Evolutionary conservation across 768 basidiomycete species (phyloP), one percentile per base, ranked within the genome.

Genomic region (Lentinula aciculospora): DNA sequence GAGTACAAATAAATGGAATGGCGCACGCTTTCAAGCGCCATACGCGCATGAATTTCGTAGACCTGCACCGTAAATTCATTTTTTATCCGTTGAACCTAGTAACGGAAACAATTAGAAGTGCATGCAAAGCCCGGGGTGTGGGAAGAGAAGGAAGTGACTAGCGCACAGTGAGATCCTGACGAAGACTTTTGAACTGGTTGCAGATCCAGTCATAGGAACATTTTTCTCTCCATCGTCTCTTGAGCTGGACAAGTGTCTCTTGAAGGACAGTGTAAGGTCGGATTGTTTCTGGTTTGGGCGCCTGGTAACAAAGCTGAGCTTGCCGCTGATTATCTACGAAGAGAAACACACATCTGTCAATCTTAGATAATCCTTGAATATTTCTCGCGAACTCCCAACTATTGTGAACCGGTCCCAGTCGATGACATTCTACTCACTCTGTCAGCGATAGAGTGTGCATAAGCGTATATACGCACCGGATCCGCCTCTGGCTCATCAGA

Each of bases 341-440:
- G 19, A 40, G 31, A 59, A 25, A 66, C 81, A 60, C 63, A 94
- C 94, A 63, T 91, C 88, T 46, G 97, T 99, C 57, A 99, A 74
- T 44, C 97, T 85, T 17, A 99, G 76, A 71, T 98, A 99, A 60
- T 95, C 91, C 76, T 98, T 99, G 79, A 98, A 98, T 25, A 97
- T 74, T 63, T 89, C 89, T 65, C 80, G 79, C 54, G 82, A 94
- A 40, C 89, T 95, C 50, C 97, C 97, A 57, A 96, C 93, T 65
- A 99, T 98, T 6, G 95, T 98, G 71, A 86, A 81, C 58, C 85
- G 85, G 74, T 99, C 97, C 97, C 97, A 99, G 68, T 95, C 88
- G 54, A 94, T 87, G 8, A 96, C 94, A 65, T 95, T 96, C 96
- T 98, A 44, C 34, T 44, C 50, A 49, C 31, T n/a, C 31, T 36